Conservation (phyloP, 306 rosid genomes). For the Hippophae tibetana region DNA sequence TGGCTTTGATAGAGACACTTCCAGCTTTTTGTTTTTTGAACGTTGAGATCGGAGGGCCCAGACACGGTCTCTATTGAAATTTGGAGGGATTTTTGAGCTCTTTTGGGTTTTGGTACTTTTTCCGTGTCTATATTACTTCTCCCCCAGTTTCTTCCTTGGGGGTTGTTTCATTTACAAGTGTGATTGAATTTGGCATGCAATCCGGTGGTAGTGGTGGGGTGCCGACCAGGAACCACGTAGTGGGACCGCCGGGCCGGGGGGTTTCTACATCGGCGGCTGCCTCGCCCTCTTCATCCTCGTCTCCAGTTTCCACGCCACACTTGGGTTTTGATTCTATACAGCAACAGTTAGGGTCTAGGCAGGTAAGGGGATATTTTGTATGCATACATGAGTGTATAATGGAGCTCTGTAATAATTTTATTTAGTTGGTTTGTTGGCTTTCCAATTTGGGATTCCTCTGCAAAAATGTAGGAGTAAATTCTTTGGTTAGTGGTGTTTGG, state of each 20-base stretch:
- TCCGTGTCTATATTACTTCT: slow-evolving; percentile 5
- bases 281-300: slow-evolving; percentile 75
- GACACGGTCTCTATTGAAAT: slow-evolving; percentile 33
- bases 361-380: slow-evolving; percentile 42
- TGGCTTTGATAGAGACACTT: slow-evolving; percentile 33
- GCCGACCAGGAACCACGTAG: slow-evolving; percentile 65
- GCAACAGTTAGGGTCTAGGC: slow-evolving; percentile 68
- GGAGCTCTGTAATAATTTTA: slow-evolving; percentile 15
- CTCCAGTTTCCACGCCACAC: slow-evolving; percentile 75
- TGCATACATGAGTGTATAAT: slow-evolving; percentile 3
- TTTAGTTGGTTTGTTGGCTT: slow-evolving; percentile 17
- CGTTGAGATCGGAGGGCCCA: slow-evolving; percentile 79
- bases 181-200: slow-evolving; percentile 59
- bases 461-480: slow-evolving; percentile 21
- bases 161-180: slow-evolving; percentile 30
- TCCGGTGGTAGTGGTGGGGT: slow-evolving; percentile 70
- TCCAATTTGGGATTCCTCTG: slow-evolving; percentile 11
- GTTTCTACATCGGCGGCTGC: slow-evolving; percentile 68
- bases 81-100: slow-evolving; percentile 38
- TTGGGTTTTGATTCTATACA: slow-evolving; percentile 58
- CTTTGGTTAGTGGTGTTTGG: slow-evolving; percentile 1
- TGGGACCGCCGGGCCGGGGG: slow-evolving; percentile 69
- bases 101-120: slow-evolving; percentile 30
- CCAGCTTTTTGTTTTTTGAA: slow-evolving; percentile 38
- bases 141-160: neutral